Base-by-base conservation (phyloP, 139 green algal genomes). In the Dunaliella primolecta region DNA sequence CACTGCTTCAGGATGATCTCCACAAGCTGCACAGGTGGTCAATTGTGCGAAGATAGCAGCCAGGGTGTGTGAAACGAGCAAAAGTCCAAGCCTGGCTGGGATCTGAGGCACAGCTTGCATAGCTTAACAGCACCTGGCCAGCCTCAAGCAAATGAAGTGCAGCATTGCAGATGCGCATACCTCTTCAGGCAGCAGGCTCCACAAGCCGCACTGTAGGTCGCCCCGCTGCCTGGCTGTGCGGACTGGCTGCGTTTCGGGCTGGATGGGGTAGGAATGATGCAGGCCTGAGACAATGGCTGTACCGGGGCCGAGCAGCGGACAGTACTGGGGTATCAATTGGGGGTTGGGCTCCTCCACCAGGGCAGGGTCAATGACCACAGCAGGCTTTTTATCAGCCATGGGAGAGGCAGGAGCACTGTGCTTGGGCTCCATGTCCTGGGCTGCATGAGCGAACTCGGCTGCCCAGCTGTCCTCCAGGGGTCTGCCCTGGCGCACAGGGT, bases 1-100 rank as follows among this genome's bases (percentile, higher is more conserved):
- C 92, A 94, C 30, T 89, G 84, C 29, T 91, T 89, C 55, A 96
- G 86, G 56, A 96, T 91, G 36, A 89, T 85, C 36, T 96, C 91
- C 36, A 94, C 36, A 46, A 93, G 37, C 89, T 96, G 89, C 84
- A 78, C 0, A 32, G 55, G 24, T 27, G n/a, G n/a, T n/a, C n/a
- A n/a, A n/a, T n/a, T n/a, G n/a, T n/a, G 74, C 25, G 32, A 81
- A 75, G 7, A 21, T 72, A 78, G 0, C 27, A 72, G 82, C 55
- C 31, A 23, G 11, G 24, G 21, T 29, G 23, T 36, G 24, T 29
- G 30, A n/a, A 20, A 15, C 24, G 78, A 7, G 78, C n/a, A n/a
- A n/a, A n/a, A n/a, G n/a, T n/a, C n/a, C n/a, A n/a, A n/a, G n/a
- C 25, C 3, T 11, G 79, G 11, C 36, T 15, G 7, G 31, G 7